Percentiles rank a stretch among this genome's conserved stretches.
Evolutionary conservation across 495 filamentous ascomycete genomes (phyloP).

Genomic region (Cladorrhinum samala): DNA sequence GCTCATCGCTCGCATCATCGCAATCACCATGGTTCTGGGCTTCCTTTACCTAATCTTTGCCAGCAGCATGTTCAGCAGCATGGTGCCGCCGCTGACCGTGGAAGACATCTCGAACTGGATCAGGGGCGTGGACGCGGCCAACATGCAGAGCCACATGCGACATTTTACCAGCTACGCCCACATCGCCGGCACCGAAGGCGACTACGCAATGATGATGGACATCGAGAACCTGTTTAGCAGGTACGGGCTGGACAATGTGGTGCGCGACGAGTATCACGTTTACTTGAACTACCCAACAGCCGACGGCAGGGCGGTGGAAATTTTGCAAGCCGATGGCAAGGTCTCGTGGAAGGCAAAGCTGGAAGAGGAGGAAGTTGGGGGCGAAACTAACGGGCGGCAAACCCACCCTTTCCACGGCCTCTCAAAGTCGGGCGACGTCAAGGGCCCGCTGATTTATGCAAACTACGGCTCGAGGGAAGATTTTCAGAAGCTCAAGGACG

Average conservation of each 20-base stretch:
- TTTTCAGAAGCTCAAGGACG: constrained; percentile 63
- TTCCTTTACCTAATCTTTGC: constrained; percentile 80
- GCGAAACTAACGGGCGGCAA: constrained; percentile 49
- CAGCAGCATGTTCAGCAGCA: constrained; percentile 65
- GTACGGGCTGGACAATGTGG: constrained; percentile 65
- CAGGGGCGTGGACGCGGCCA: constrained; percentile 59
- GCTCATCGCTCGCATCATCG: constrained; percentile 63
- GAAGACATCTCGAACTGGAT: constrained; percentile 58
- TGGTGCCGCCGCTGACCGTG: constrained; percentile 43
- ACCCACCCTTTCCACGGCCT: constrained; percentile 81
- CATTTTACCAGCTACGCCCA: constrained; percentile 76
- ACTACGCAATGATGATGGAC: constrained; percentile 74
- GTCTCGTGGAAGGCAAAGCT: constrained; percentile 74
- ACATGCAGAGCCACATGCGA: constrained; percentile 63
- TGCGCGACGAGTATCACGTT: constrained; percentile 70
- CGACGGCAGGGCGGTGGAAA: constrained; percentile 72
- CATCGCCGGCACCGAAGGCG: constrained; percentile 85
- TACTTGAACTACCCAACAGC: constrained; percentile 86
- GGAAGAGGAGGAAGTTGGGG: constrained; percentile 62
- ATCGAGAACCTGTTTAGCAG: constrained; percentile 65
- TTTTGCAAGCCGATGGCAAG: constrained; percentile 60
- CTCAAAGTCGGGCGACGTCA: constrained; percentile 80
- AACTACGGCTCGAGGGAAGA: constrained; percentile 86
- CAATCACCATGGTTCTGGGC: constrained; percentile 63
- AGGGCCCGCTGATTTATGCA: constrained; percentile 88